Evolutionary conservation across 257 asterid genomes (phyloP), one percentile per base, ranked within the genome.

Genomic region (Fraxinus cuspidata): DNA sequence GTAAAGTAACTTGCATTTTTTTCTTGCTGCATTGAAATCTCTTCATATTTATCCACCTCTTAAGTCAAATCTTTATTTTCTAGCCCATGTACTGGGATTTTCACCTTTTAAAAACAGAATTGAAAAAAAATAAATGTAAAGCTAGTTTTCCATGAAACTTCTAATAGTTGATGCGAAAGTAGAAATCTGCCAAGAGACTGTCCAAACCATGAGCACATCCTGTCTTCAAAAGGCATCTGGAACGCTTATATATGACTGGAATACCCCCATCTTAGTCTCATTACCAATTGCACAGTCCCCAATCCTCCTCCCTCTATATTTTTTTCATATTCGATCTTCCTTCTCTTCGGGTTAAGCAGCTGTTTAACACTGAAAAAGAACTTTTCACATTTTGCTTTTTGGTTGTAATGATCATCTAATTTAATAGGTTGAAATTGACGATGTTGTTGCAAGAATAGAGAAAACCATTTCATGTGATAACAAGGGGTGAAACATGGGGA

Each of bases 401-500:
- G 56, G 1, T 29, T 47, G 12, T 29, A 19, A 18, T 47, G 21
- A 23, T 28, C 78, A 47, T 28, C 15, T 5, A 66, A 35, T 49
- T 21, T 29, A 29, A 31, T 71, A 18, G 2, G 7, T 70, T 9
- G n/a, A 70, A 58, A 64, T 34, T 35, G 69, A 5, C 79, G 51
- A 71, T 69, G 38, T 35, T 60, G 73, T 68, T 58, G 25, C 64
- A 19, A 53, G 64, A 53, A 53, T 7, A 5, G 64, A n/a, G 10
- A 51, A 18, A 53, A 53, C 64, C 64, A n/a, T 53, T 53, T 47
- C 56, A 47, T 47, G n/a, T 15, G 7, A 47, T 47, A 16, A 53
- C 9, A 53, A 53, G 23, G 77, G 29, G 6, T 56, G 35, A 72
- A 67, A 12, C 74, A 68, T 64, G 77, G 75, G 65, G 58, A 73